Conservation (phyloP, 768 basidiomycete genomes). For the Fistulinella prunicolor region DNA sequence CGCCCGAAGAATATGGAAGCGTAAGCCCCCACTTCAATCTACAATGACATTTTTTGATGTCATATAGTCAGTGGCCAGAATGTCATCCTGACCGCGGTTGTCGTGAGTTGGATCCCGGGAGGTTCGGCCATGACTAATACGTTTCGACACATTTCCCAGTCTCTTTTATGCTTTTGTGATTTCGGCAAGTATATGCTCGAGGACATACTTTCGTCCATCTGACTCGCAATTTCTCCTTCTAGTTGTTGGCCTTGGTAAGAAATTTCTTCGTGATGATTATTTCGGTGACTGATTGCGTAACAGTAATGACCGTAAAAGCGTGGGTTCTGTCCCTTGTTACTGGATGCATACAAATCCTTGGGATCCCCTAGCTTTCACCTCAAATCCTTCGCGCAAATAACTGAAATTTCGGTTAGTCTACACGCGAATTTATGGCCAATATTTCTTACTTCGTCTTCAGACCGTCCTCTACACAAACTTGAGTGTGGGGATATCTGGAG, state of each 20-base stretch:
- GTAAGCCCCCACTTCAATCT: constrained; percentile 33
- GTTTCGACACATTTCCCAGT: constrained; percentile 24
- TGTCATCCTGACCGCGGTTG: constrained; percentile 37
- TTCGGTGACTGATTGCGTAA: not conserved
- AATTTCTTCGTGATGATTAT: not conserved
- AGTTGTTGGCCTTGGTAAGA: constrained; percentile 15
- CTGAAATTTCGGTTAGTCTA: constrained; percentile 38
- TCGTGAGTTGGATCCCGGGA: constrained; percentile 37
- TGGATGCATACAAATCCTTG: not conserved
- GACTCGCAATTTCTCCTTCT: not conserved
- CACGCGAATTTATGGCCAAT: not conserved
- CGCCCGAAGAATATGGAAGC: constrained; percentile 43
- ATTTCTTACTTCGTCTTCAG: constrained; percentile 30
- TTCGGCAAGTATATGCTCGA: constrained; percentile 36
- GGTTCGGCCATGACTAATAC: not conserved
- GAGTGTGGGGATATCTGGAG: constrained; percentile 45
- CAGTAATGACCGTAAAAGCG: constrained; percentile 53
- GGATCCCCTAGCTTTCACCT: constrained; percentile 37
- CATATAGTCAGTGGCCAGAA: constrained; percentile 43
- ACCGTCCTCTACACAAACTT: constrained; percentile 51
- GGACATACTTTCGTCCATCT: not conserved
- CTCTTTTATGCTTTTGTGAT: constrained; percentile 37
- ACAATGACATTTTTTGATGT: constrained; percentile 18
- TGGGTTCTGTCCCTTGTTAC: constrained; percentile 24
- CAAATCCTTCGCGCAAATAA: constrained; percentile 34